Conservation (phyloP, 306 rosid genomes). For the Vigna reflexopilosa region DNA sequence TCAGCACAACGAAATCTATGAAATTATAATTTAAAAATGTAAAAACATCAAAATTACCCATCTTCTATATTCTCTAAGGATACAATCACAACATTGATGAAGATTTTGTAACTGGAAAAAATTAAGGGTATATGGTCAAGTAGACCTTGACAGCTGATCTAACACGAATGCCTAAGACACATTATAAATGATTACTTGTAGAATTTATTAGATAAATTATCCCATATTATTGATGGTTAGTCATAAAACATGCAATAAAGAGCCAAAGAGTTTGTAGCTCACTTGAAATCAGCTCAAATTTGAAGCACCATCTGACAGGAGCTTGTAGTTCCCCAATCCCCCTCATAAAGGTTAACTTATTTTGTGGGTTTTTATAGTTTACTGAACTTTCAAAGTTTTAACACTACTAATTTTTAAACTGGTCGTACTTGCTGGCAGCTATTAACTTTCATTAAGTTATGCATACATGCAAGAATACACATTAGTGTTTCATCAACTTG, state of each 20-base stretch:
- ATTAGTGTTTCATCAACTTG: background rate
- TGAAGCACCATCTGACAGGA: background rate
- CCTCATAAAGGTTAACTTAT: background rate
- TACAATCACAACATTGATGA: constrained; percentile 9
- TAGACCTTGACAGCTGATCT: constrained; percentile 21
- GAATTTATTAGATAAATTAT: background rate
- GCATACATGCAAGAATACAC: background rate
- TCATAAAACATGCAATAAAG: background rate
- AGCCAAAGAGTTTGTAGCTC: constrained; percentile 4
- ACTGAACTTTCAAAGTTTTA: background rate
- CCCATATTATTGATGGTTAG: background rate
- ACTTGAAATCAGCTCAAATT: background rate
- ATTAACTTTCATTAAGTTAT: background rate
- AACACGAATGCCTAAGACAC: constrained; percentile 25
- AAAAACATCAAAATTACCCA: background rate
- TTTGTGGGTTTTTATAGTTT: background rate
- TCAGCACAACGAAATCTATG: constrained; percentile 41
- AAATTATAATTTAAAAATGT: background rate
- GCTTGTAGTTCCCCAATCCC: background rate
- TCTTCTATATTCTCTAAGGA: constrained; percentile 19
- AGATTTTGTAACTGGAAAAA: background rate
- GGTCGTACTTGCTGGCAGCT: background rate
- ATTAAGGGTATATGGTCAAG: background rate
- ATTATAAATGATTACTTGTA: background rate
- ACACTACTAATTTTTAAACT: background rate